A percentile compares a stretch with the other conserved stretches of the same genome.
Conservation (phyloP, 139 green algal species). For the Nannochloris sp. region DNA sequence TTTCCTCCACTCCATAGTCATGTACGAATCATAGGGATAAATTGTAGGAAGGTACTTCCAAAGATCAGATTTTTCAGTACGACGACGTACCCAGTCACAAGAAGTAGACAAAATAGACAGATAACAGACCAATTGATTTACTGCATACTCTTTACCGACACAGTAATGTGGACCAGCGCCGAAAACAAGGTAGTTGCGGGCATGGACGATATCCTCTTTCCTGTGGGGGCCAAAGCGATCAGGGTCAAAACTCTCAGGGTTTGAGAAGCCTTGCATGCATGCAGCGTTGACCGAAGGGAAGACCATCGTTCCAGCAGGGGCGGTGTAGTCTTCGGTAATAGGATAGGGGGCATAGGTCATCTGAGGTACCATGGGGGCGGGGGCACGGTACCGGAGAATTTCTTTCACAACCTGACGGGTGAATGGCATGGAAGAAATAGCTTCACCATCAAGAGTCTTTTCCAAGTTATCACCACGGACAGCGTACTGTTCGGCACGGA, state of each 20-base stretch:
- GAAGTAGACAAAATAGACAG: constrained; percentile 58
- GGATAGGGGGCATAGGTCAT: constrained; percentile 59
- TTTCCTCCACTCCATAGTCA: constrained; percentile 31
- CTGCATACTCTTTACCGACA: constrained; percentile 76
- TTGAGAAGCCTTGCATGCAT: constrained; percentile 56
- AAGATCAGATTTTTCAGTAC: constrained; percentile 31
- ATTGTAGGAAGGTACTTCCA: constrained; percentile 79
- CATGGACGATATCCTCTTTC: constrained; percentile 65
- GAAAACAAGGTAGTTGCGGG: constrained; percentile 76
- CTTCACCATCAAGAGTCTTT: constrained; percentile 51
- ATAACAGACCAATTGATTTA: constrained; percentile 75
- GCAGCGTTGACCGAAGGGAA: constrained; percentile 57
- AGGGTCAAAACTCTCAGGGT: constrained; percentile 68
- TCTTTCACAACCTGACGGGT: constrained; percentile 75
- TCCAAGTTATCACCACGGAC: constrained; percentile 44
- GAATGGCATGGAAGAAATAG: constrained; percentile 67
- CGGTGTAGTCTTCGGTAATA: constrained; percentile 59
- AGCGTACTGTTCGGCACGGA: constrained; percentile 52
- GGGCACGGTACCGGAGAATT: constrained; percentile 66
- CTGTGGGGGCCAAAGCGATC: constrained; percentile 71
- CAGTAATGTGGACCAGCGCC: constrained; percentile 81
- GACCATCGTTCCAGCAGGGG: constrained; percentile 67
- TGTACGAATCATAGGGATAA: constrained; percentile 68
- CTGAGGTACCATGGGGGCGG: constrained; percentile 78
- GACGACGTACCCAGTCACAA: constrained; percentile 47